These are phyloP conservation scores for Fusarium sp. DNA, from an alignment of 2,329 filamentous ascomycete genomes.

Conservation along the genomic window DNA sequence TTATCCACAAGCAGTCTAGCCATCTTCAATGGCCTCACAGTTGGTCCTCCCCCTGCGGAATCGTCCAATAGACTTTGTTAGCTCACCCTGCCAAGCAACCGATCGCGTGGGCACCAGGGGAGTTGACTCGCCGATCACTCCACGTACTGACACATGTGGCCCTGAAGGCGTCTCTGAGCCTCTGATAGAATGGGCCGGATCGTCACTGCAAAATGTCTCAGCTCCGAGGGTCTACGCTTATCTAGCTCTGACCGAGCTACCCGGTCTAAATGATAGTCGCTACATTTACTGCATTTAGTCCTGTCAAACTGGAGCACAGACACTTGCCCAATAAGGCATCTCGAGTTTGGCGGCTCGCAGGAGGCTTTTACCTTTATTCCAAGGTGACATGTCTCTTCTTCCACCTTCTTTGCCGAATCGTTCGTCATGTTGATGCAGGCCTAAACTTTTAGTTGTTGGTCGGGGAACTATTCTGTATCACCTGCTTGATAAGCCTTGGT, in stretches of 20 bases:
- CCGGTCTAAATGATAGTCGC: neutral
- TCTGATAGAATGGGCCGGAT: constrained; percentile 2
- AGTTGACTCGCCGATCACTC: constrained; percentile 28
- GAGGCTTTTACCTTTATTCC: neutral
- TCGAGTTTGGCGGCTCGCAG: neutral
- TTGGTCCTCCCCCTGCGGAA: no score
- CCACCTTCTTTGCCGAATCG: constrained; percentile 8
- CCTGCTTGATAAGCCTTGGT: no score
- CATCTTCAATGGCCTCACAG: neutral
- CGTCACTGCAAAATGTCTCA: constrained; percentile 10
- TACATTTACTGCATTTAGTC: neutral
- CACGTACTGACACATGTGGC: neutral
- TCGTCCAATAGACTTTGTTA: constrained; percentile 26
- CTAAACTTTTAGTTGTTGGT: neutral
- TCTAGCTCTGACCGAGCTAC: constrained; percentile 2
- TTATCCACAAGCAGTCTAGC: neutral
- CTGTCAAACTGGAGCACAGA: constrained; percentile 4
- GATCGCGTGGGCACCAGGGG: constrained; percentile 28
- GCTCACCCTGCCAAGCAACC: constrained; percentile 10
- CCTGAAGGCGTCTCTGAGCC: neutral
- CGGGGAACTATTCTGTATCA: neutral
- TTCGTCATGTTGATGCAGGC: constrained; percentile 21
- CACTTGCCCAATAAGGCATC: constrained; percentile 19
- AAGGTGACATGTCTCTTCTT: neutral
- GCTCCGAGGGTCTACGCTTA: neutral